These are phyloP conservation scores for Fusarium vanettenii DNA, from an alignment of 2,329 filamentous ascomycete species.

Conservation along the genomic window DNA sequence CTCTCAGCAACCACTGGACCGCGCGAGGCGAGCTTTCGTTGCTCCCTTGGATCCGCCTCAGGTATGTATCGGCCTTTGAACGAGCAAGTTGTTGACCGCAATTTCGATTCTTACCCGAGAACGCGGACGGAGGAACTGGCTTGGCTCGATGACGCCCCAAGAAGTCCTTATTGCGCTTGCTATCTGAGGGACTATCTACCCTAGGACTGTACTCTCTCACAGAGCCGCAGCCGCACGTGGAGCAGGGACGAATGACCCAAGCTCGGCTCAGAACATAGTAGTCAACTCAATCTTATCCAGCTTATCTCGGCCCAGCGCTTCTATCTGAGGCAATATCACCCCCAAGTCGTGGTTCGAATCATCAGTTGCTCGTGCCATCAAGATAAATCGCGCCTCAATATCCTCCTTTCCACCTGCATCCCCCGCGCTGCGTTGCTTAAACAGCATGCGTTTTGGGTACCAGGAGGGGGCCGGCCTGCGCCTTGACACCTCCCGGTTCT, in stretches of 20 bases:
- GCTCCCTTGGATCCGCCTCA: neutral
- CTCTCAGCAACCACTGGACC: slow-evolving; percentile 18
- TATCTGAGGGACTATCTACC: slow-evolving; percentile 5
- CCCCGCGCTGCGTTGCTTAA: slow-evolving; percentile 14
- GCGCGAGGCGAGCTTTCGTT: slow-evolving; percentile 18
- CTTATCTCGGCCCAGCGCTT: neutral
- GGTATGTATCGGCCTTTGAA: neutral
- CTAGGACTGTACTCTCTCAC: slow-evolving; percentile 2
- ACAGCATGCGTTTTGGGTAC: neutral
- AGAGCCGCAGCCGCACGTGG: slow-evolving; percentile 20
- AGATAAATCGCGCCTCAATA: slow-evolving; percentile 30
- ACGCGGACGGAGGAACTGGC: neutral
- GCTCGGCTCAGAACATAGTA: neutral
- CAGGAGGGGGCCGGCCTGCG: neutral
- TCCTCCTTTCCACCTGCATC: slow-evolving; percentile 9
- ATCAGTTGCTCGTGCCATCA: slow-evolving; percentile 30
- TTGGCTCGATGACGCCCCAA: neutral
- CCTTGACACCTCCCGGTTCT: slow-evolving; percentile 2
- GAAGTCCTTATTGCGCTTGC: neutral
- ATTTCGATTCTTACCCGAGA: neutral
- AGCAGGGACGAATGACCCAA: slow-evolving; percentile 1
- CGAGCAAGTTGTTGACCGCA: slow-evolving; percentile 2
- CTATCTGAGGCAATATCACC: slow-evolving; percentile 10
- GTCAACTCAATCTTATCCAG: slow-evolving; percentile 6
- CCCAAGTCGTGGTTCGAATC: slow-evolving; percentile 16